Percentiles rank a stretch among this genome's conserved stretches.
phyloP scores from a whole-genome alignment of 192 early-diverging fungal species.

The Entomortierella chlamydospora region DNA sequence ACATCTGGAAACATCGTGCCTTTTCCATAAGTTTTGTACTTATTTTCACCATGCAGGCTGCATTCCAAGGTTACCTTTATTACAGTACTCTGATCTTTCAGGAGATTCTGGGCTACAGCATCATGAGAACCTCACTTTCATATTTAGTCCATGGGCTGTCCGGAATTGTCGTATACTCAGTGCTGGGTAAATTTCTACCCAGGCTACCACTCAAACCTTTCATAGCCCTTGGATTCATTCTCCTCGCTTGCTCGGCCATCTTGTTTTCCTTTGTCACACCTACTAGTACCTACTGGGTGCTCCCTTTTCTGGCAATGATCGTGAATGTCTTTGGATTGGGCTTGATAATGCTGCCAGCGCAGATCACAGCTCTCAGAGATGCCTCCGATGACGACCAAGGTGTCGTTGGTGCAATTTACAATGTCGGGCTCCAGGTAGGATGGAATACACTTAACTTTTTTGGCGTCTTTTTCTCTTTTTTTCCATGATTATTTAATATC shows the following conservation, averaged over 20 bases:
- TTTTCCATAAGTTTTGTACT: conserved; percentile 55
- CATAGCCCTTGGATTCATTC: conserved; percentile 30
- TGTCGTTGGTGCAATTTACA: conserved; percentile 54
- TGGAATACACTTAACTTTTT: neutral
- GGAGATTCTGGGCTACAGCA: conserved; percentile 54
- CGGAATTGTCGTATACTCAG: conserved; percentile 42
- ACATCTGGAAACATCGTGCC: conserved; percentile 58
- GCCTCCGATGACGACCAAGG: conserved; percentile 52
- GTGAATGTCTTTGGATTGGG: conserved; percentile 45
- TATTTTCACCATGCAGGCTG: conserved; percentile 50
- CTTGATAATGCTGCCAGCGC: conserved; percentile 46
- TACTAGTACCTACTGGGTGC: conserved; percentile 31
- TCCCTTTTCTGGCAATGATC: conserved; percentile 38
- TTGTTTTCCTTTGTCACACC: conserved; percentile 42
- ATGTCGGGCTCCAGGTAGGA: conserved; percentile 46
- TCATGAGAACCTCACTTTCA: conserved; percentile 56
- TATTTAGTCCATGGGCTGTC: conserved; percentile 58
- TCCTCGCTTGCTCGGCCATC: conserved; percentile 14
- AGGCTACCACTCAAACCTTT: conserved; percentile 33
- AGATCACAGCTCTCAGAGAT: conserved; percentile 44
- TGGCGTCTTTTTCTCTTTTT: neutral
- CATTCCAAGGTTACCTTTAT: conserved; percentile 60
- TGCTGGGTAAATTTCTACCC: conserved; percentile 54
- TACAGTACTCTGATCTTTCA: conserved; percentile 63
- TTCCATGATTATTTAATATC: neutral